Conservation (phyloP, 1,139 yeast species). For the Saccharomyces pastorianus region DNA sequence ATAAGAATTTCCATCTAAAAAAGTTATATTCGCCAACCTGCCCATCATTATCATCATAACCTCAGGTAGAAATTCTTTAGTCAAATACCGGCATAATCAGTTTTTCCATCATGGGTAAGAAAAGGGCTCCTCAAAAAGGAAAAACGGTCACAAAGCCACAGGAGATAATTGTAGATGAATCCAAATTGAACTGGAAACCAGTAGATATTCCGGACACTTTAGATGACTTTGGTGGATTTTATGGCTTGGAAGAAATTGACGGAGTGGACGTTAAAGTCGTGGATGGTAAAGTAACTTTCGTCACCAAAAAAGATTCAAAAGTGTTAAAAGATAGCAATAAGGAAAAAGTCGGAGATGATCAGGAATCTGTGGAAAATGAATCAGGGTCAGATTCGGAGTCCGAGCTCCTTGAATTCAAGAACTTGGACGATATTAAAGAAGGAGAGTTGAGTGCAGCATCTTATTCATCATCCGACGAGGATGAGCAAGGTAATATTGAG, state of each 20-base stretch:
- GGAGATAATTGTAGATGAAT: neutral
- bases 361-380: conserved; percentile 7
- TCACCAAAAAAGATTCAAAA: conserved; percentile 39
- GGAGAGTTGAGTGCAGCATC: conserved; percentile 22
- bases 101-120: neutral
- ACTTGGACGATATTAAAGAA: conserved; percentile 22
- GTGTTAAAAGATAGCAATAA: conserved; percentile 7
- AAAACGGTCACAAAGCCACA: neutral
- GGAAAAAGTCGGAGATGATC: conserved; percentile 12
- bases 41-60: neutral
- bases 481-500: conserved; percentile 1
- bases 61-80: neutral
- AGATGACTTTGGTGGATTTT: conserved; percentile 83
- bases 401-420: conserved; percentile 19
- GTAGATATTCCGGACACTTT: conserved; percentile 77
- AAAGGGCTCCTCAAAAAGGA: conserved; percentile 1
- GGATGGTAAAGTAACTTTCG: conserved; percentile 54
- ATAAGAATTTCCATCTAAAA: neutral
- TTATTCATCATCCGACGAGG: conserved; percentile 21
- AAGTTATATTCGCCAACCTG: neutral
- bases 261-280: conserved; percentile 76
- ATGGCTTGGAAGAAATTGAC: conserved; percentile 87
- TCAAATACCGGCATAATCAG: neutral
- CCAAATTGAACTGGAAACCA: conserved; percentile 58
- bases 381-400: conserved; percentile 12